phyloP scores from a whole-genome alignment of 441 rosid genomes.

The Erodium trifolium region DNA sequence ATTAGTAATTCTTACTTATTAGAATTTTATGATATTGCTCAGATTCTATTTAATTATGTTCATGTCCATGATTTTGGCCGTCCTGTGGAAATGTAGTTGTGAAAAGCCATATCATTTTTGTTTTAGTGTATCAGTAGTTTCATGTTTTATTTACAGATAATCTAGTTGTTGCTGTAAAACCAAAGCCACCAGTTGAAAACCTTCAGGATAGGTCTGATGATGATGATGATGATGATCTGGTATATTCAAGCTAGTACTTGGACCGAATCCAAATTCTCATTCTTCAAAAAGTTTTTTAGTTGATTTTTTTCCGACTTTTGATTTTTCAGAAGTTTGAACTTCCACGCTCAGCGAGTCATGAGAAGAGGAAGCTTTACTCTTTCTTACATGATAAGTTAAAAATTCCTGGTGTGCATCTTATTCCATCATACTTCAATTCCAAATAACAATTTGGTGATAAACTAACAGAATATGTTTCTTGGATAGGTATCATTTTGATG shows the following conservation, averaged over 20 bases:
- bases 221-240: slow-evolving; percentile 63
- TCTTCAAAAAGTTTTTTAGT: neutral
- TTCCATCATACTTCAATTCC: slow-evolving; percentile 15
- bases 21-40: neutral
- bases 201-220: slow-evolving; percentile 28
- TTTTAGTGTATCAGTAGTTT: slow-evolving; percentile 5
- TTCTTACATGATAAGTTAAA: slow-evolving; percentile 56
- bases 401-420: slow-evolving; percentile 52
- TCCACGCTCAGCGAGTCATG: slow-evolving; percentile 55
- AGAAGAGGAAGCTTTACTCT: slow-evolving; percentile 59
- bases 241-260: slow-evolving; percentile 19
- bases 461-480: slow-evolving; percentile 21
- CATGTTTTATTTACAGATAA: slow-evolving; percentile 35
- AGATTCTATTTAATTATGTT: neutral
- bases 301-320: slow-evolving; percentile 11
- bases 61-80: neutral
- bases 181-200: slow-evolving; percentile 56
- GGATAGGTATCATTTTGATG: slow-evolving; percentile 65
- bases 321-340: slow-evolving; percentile 60
- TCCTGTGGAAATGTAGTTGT: neutral
- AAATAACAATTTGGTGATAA: slow-evolving; percentile 19
- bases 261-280: slow-evolving; percentile 13
- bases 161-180: slow-evolving; percentile 63
- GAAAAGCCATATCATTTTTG: neutral
- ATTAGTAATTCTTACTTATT: neutral